Percentiles rank a stretch among this genome's conserved stretches.
Conservation (phyloP, 1,284 basidiomycete species). For the Vanrija pseudolonga region DNA sequence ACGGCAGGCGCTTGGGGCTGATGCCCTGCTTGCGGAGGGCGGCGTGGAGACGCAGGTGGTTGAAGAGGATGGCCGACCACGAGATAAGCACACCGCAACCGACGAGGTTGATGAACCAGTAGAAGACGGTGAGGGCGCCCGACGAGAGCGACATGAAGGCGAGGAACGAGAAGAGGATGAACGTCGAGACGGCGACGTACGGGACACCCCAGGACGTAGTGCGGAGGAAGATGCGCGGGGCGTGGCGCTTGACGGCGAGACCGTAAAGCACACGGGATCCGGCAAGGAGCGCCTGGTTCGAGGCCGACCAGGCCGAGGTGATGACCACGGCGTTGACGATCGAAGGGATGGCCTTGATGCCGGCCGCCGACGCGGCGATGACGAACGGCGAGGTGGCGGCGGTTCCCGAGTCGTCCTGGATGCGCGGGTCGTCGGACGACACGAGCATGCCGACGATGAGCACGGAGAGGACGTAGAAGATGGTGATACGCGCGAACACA, state of each 20-base stretch:
- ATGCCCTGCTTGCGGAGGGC: slow-evolving; percentile 18
- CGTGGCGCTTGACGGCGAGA: slow-evolving; percentile 52
- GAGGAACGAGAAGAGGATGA: slow-evolving; percentile 37
- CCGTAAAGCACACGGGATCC: slow-evolving; percentile 49
- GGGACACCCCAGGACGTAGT: slow-evolving; percentile 53
- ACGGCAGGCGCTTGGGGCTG: slow-evolving; percentile 15
- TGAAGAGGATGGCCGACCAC: slow-evolving; percentile 25
- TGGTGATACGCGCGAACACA: slow-evolving; percentile 12
- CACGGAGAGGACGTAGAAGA: slow-evolving; percentile 58
- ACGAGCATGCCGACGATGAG: slow-evolving; percentile 68
- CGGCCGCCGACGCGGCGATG: slow-evolving; percentile 59
- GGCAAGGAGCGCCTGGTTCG: slow-evolving; percentile 21
- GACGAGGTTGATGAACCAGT: slow-evolving; percentile 33
- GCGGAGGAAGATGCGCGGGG: slow-evolving; percentile 51
- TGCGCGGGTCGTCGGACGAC: slow-evolving; percentile 23
- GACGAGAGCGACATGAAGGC: slow-evolving; percentile 42
- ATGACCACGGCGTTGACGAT: slow-evolving; percentile 46
- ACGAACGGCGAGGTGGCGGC: slow-evolving; percentile 70
- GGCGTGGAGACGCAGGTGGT: slow-evolving; percentile 17
- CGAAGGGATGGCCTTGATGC: slow-evolving; percentile 59
- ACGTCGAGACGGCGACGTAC: slow-evolving; percentile 33
- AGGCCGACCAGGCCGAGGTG: slow-evolving; percentile 20
- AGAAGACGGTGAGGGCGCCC: slow-evolving; percentile 28
- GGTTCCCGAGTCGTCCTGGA: slow-evolving; percentile 48
- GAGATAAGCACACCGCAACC: slow-evolving; percentile 28